Evolutionary conservation across 2,329 filamentous ascomycete species (phyloP).

Genomic region (Blastomyces emzantsi): DNA sequence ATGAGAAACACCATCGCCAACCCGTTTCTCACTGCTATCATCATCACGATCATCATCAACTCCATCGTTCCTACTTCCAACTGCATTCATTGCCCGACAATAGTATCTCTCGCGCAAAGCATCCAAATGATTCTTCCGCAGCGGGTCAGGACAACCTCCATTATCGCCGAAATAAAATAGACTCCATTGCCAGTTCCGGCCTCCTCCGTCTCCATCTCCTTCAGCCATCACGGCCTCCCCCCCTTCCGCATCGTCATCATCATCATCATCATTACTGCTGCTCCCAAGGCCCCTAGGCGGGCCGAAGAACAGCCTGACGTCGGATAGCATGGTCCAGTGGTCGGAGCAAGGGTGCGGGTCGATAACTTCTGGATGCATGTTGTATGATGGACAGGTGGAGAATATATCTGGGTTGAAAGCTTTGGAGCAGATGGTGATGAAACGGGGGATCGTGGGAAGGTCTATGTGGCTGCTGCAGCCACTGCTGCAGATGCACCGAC

Average conservation of each 20-base stretch:
- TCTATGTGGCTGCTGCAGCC: slow-evolving; percentile 5
- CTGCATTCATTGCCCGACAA: background rate
- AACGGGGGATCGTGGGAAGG: background rate
- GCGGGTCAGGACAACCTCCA: background rate
- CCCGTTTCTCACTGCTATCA: background rate
- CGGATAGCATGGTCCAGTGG: slow-evolving; percentile 8
- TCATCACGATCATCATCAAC: background rate
- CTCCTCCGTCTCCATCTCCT: background rate
- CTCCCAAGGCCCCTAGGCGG: slow-evolving; percentile 3
- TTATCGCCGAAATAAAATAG: background rate
- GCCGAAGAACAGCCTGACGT: slow-evolving; percentile 7
- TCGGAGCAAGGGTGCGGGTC: slow-evolving; percentile 14
- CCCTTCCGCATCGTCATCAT: background rate
- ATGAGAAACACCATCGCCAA: no score
- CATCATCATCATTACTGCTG: no score
- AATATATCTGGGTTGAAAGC: slow-evolving; percentile 9
- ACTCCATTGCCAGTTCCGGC: background rate
- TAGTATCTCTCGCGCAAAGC: background rate
- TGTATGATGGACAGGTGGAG: slow-evolving; percentile 10
- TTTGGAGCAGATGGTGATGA: slow-evolving; percentile 9
- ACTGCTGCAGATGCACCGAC: background rate
- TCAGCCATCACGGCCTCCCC: background rate
- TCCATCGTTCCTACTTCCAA: background rate
- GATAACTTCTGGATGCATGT: slow-evolving; percentile 9
- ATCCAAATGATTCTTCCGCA: background rate